Conservation (phyloP, 208 protist species). For the Leishmania braziliensis region DNA sequence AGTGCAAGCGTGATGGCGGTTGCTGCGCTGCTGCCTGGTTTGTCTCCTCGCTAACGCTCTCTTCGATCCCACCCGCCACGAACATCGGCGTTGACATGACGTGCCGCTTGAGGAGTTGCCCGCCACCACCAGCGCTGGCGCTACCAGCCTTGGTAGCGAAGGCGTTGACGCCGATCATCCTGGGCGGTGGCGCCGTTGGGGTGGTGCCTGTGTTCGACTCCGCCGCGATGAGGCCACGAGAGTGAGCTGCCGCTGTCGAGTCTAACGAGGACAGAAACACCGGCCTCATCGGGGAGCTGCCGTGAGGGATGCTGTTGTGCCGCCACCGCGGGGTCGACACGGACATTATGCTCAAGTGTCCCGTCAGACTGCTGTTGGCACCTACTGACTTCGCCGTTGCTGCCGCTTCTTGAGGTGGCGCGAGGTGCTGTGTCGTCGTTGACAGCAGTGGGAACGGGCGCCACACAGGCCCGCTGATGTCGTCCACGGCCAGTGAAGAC, state of each 20-base stretch:
- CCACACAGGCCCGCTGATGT: background rate
- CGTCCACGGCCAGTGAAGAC: no score
- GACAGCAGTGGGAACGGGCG: background rate
- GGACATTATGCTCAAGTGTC: background rate
- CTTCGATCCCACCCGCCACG: background rate
- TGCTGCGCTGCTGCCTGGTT: background rate
- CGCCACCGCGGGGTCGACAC: slow-evolving; percentile 11
- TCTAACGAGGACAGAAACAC: slow-evolving; percentile 32
- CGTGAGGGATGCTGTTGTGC: slow-evolving; percentile 18
- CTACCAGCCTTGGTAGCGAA: background rate
- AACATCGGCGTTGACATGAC: slow-evolving; percentile 20
- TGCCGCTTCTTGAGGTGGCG: background rate
- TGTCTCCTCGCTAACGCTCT: slow-evolving; percentile 2
- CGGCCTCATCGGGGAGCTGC: slow-evolving; percentile 28
- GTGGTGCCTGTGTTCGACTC: slow-evolving; percentile 11
- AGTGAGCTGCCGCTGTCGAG: slow-evolving; percentile 21
- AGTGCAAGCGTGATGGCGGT: slow-evolving; percentile 4
- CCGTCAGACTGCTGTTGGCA: background rate
- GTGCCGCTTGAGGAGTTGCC: background rate
- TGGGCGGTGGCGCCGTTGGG: background rate
- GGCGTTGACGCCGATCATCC: no score
- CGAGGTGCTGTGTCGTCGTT: background rate
- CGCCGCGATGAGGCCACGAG: slow-evolving; percentile 25
- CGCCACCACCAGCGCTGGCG: background rate
- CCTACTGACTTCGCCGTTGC: background rate